Base-by-base conservation (phyloP, 2,329 filamentous ascomycete genomes). In the Bipolaris zeicola region DNA sequence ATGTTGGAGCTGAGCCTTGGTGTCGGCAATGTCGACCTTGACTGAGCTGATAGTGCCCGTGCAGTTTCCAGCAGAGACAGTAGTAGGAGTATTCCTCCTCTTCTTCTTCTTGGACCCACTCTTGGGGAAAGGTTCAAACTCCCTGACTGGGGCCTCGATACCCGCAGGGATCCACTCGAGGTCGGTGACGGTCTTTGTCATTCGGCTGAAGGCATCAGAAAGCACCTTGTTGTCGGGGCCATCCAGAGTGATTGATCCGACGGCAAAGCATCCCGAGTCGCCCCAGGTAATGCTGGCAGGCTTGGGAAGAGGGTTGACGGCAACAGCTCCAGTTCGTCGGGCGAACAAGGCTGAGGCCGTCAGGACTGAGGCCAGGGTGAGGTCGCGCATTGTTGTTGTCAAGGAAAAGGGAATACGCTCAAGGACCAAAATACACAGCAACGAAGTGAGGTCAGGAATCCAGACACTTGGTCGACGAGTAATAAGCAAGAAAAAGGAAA, bases 91-190 rank as follows among this genome's bases (percentile, higher is more conserved):
- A 33, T 68, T 67, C 47, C 71, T 68, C 43, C 68, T 62, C 58
- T 46, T 64, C 16, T 31, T 37, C 49, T 63, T 68, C 24, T 60
- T 64, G 57, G 60, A 20, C 62, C 70, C 73, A 73, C 56, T 16
- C 78, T 81, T 5, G 83, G 49, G 84, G 67, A 85, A 86, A 0
- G 81, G 76, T 8, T 80, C 76, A 57, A 82, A 86, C 10, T 69
- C 73, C 3, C 80, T 73, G 43, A 83, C 79, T 0, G 83, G 83
- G 22, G 79, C 78, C 69, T 86, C 83, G 1, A 76, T 75, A 8
- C 82, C 83, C 34, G 79, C 77, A 1, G 84, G 83, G 10, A 80
- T 77, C 84, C 84, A 87, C 72, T 81, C 77, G 28, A 86, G 71
- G 1, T 75, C 76, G 38, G 64, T 72, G 53, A 86, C 83, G 42